A percentile compares a stretch with the other conserved stretches of the same genome.
phyloP scores from a whole-genome alignment of 306 rosid species.

The Glycyrrhiza uralensis region DNA sequence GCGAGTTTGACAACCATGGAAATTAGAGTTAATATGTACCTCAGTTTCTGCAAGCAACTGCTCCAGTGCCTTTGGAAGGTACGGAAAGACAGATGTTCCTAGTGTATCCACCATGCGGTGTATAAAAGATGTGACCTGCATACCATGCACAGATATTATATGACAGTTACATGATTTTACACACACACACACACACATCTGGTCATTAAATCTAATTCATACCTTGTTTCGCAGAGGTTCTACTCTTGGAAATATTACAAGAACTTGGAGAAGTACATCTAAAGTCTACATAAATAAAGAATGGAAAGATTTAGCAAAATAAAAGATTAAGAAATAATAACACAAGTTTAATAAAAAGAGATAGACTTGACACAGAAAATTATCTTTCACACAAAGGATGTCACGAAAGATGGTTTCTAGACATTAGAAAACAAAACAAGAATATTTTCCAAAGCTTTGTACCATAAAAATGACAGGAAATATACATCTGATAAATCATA shows the following conservation, averaged over 20 bases:
- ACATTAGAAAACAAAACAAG: not conserved
- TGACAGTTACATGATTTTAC: constrained; percentile 5
- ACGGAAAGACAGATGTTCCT: constrained; percentile 86
- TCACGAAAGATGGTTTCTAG: constrained; percentile 1
- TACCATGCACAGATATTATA: constrained; percentile 23
- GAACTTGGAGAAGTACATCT: constrained; percentile 93
- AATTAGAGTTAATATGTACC: constrained; percentile 46
- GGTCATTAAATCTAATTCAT: constrained; percentile 14
- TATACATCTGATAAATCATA: not conserved
- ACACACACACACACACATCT: not conserved
- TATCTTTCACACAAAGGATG: not conserved
- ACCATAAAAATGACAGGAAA: constrained; percentile 4
- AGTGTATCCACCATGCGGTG: constrained; percentile 98
- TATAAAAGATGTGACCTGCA: constrained; percentile 88
- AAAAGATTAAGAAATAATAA: constrained; percentile 1
- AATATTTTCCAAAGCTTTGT: not conserved
- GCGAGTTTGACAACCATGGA: too few relatives aligned
- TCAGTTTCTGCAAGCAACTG: constrained; percentile 85
- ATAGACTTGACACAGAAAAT: not conserved
- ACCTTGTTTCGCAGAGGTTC: constrained; percentile 77
- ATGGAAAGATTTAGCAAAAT: constrained; percentile 14
- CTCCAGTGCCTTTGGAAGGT: constrained; percentile 87
- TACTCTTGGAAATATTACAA: constrained; percentile 73
- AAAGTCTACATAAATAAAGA: constrained; percentile 52
- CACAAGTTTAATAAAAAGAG: not conserved